Conservation (phyloP, 495 filamentous ascomycete species). For the Podospora conica region DNA sequence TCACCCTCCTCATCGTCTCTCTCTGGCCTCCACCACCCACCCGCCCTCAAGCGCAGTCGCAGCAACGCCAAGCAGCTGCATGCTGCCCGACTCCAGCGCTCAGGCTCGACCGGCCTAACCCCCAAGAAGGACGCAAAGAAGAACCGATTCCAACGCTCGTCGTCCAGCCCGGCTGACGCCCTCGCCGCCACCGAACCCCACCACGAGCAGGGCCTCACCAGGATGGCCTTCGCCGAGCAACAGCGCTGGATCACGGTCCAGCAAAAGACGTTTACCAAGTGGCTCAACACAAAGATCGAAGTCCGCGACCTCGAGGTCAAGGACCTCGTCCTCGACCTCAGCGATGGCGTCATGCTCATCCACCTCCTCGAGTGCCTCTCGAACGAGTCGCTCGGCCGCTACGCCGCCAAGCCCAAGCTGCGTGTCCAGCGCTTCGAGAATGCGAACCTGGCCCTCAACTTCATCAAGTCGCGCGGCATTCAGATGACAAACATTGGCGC, state of each 20-base stretch:
- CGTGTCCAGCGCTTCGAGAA: slow-evolving; percentile 98
- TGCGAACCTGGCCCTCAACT: slow-evolving; percentile 91
- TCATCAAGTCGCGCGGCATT: slow-evolving; percentile 82
- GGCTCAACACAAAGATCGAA: slow-evolving; percentile 93
- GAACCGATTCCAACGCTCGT: slow-evolving; percentile 27
- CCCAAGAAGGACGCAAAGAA: slow-evolving; percentile 20
- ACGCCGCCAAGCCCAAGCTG: slow-evolving; percentile 90
- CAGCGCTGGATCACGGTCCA: slow-evolving; percentile 95
- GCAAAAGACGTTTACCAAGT: slow-evolving; percentile 99
- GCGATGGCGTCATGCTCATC: slow-evolving; percentile 89
- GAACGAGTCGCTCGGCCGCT: slow-evolving; percentile 87
- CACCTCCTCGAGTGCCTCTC: slow-evolving; percentile 95
- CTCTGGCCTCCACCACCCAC: not conserved
- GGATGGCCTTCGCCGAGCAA: slow-evolving; percentile 55
- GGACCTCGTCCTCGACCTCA: slow-evolving; percentile 80
- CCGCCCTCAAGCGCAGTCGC: slow-evolving; percentile 20
- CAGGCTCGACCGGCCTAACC: slow-evolving; percentile 29
- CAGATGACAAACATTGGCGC: slow-evolving; percentile 98
- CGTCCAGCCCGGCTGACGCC: slow-evolving; percentile 25
- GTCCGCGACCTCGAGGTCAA: slow-evolving; percentile 66
- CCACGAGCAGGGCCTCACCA: slow-evolving; percentile 36
- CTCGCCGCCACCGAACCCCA: slow-evolving; percentile 29
- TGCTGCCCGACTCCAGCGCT: slow-evolving; percentile 27
- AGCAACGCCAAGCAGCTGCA: slow-evolving; percentile 32
- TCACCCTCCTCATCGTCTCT: slow-evolving; percentile 1